A percentile compares a stretch with the other conserved stretches of the same genome.
Evolutionary conservation across 148 eudicot genomes (phyloP).

Genomic region (Hydrangea macrophylla): DNA sequence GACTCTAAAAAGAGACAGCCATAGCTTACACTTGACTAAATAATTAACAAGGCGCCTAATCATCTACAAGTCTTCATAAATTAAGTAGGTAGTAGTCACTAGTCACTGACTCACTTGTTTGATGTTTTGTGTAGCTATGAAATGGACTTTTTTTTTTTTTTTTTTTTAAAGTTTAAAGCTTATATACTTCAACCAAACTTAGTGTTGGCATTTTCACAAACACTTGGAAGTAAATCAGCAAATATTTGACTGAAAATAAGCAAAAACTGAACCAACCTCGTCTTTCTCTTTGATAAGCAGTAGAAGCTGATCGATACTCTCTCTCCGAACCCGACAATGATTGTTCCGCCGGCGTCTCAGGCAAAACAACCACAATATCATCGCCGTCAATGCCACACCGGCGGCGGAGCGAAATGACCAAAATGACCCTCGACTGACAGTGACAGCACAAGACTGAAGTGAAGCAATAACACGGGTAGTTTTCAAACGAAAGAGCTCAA

Average conservation of each 20-base stretch:
- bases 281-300: slow-evolving; percentile 35
- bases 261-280: slow-evolving; percentile 32
- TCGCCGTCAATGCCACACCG: slow-evolving; percentile 6
- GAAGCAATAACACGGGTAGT: slow-evolving; percentile 1
- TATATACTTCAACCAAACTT: neutral
- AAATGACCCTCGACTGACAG: neutral
- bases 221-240: slow-evolving; percentile 11
- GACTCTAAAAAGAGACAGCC: too few relatives aligned
- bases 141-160: too few relatives aligned
- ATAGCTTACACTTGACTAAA: too few relatives aligned
- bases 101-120: too few relatives aligned
- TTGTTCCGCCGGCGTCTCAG: slow-evolving; percentile 17
- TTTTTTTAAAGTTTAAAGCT: too few relatives aligned
- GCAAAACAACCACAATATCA: slow-evolving; percentile 21
- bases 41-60: too few relatives aligned
- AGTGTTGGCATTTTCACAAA: slow-evolving; percentile 23
- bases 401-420: neutral
- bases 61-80: too few relatives aligned
- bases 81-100: too few relatives aligned
- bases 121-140: too few relatives aligned
- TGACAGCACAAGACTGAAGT: neutral
- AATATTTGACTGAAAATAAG: neutral
- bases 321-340: slow-evolving; percentile 2
- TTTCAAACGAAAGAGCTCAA: slow-evolving; percentile 33
- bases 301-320: slow-evolving; percentile 30